These are phyloP conservation scores for Brettanomyces sp. DNA, from an alignment of 805 yeast species.

Conservation along the genomic window DNA sequence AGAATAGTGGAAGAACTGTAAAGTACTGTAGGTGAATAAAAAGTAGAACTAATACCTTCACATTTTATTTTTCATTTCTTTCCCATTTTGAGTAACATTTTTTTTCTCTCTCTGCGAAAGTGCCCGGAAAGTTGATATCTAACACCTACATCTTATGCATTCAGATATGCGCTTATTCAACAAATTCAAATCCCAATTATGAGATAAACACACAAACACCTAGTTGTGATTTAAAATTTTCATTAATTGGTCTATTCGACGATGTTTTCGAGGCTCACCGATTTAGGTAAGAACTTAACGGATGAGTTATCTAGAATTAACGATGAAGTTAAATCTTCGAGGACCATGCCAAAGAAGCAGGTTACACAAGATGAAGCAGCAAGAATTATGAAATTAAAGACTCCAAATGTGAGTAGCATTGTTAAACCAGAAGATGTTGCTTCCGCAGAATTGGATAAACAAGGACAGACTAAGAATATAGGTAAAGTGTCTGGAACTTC, in stretches of 20 bases:
- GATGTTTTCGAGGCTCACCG: constrained; percentile 46
- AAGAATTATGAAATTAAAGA: constrained; percentile 28
- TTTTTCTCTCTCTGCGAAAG: no score
- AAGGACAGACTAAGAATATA: no score
- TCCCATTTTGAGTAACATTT: no score
- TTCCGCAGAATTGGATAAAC: background rate
- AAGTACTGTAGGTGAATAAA: no score
- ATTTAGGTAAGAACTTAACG: constrained; percentile 50
- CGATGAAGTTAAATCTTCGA: constrained; percentile 21
- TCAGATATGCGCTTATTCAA: no score
- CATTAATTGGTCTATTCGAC: background rate
- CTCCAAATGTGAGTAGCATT: constrained; percentile 39
- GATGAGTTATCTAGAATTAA: constrained; percentile 42
- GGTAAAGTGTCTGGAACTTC: no score
- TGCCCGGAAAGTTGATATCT: no score
- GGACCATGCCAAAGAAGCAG: constrained; percentile 2
- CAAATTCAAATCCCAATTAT: no score
- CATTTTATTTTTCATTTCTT: no score
- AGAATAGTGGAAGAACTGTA: background rate
- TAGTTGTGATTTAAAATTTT: background rate
- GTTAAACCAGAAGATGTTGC: constrained; percentile 35
- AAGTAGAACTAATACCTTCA: no score
- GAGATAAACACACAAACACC: no score
- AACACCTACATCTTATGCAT: no score
- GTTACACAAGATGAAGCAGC: constrained; percentile 20